Evolutionary conservation across 2,329 filamentous ascomycete species (phyloP).

Genomic region (Pseudodiploospora longispora): DNA sequence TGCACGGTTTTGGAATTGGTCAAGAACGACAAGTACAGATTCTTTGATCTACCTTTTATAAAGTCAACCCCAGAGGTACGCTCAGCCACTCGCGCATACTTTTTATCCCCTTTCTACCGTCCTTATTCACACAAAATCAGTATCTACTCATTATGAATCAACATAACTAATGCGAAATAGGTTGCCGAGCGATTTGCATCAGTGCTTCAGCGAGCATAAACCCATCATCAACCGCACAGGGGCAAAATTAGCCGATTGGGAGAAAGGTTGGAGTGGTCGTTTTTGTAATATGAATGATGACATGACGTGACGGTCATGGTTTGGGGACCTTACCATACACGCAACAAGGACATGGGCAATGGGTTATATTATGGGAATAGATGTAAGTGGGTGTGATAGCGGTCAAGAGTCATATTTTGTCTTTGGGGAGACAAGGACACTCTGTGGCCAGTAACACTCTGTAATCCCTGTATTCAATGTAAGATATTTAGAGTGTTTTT

Average conservation of each 20-base stretch:
- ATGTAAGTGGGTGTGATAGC: conserved; percentile 5
- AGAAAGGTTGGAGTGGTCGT: too few relatives aligned
- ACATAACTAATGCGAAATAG: conserved; percentile 14
- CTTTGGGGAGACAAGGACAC: conserved; percentile 17
- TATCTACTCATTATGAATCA: too few relatives aligned
- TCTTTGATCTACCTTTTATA: conserved; percentile 90
- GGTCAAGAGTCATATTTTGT: conserved; percentile 11
- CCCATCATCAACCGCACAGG: too few relatives aligned
- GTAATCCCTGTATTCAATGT: conserved; percentile 30
- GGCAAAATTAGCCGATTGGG: too few relatives aligned
- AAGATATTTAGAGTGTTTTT: conserved; percentile 20
- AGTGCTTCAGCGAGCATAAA: conserved; percentile 25
- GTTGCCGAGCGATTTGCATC: conserved; percentile 29
- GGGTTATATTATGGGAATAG: conserved; percentile 9
- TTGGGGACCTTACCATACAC: too few relatives aligned
- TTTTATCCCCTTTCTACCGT: too few relatives aligned
- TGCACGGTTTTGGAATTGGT: conserved; percentile 81
- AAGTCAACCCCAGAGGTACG: conserved; percentile 78
- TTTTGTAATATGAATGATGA: too few relatives aligned
- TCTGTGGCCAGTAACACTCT: conserved; percentile 12
- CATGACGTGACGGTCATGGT: too few relatives aligned
- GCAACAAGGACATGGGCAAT: background rate
- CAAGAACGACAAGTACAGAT: conserved; percentile 83
- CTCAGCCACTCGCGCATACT: background rate
- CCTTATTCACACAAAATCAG: too few relatives aligned